Base-by-base conservation (phyloP, 2,329 filamentous ascomycete genomes). In the Calonectria hawksworthii region DNA sequence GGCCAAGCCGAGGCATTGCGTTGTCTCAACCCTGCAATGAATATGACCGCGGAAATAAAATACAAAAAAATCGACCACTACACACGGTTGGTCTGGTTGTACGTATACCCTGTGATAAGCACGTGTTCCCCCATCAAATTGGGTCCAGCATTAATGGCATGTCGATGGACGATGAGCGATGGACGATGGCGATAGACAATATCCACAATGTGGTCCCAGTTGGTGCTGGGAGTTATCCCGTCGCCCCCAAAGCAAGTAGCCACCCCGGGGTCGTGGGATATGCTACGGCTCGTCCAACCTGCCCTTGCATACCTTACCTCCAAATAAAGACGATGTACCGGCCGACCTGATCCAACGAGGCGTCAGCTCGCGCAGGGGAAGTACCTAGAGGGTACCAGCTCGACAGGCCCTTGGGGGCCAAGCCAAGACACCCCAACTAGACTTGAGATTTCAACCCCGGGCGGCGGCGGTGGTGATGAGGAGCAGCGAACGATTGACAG, bases 221-320 rank as follows among this genome's bases (percentile, higher is more conserved):
- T 64, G 51, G 63, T 68, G 51, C 51, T 68, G 61, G 56, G 26
- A 68, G 52, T 52, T 36, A 32, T 54, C 64, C 70, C 65, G 64
- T 50, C 26, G 30, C 52, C 54, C 64, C 70, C 64, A 52, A 73
- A 65, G 68, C 21, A 18, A 64, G 59, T 51, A 70, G 71, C 44
- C 71, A 73, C 66, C 65, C 65, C 61, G 38, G 64, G 51, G 65
- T 47, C 65, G 56, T 69, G 63, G 38, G 38, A 34, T 41, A 51
- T 70, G 44, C 28, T 32, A 64, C 47, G 51, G 63, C 67, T 64
- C 30, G n/a, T 65, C 36, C 41, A 73, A 44, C 52, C 16, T 73
- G 51, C 72, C 72, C 72, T 74, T 74, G 72, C 72, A 74, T 74
- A 28, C 72, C 72, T 69, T 66, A n/a, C 59, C 72, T 65, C 50